These are phyloP conservation scores for Annulohypoxylon maeteangense DNA, from an alignment of 495 filamentous ascomycete genomes.

Conservation along the genomic window DNA sequence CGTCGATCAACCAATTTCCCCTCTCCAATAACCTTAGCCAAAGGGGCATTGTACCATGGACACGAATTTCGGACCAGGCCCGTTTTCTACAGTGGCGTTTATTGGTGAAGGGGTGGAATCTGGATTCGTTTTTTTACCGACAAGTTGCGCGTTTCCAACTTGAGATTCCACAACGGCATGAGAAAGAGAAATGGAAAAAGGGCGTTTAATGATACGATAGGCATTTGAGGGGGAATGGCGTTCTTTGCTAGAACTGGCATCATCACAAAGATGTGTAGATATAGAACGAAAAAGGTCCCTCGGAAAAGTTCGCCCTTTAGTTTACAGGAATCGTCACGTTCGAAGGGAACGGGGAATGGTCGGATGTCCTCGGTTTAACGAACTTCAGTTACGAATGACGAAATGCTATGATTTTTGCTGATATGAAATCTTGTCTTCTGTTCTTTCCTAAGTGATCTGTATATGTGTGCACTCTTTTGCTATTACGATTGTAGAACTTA, in stretches of 20 bases:
- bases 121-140: conserved; percentile 2
- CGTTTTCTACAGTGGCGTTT: conserved; percentile 27
- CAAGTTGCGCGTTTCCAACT: conserved; percentile 25
- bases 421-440: not conserved
- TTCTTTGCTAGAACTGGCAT: conserved; percentile 26
- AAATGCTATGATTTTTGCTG: conserved; percentile 43
- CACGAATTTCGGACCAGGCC: conserved; percentile 16
- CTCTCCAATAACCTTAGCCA: not conserved
- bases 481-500: too few relatives aligned
- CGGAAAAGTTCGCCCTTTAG: conserved; percentile 24
- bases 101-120: conserved; percentile 7
- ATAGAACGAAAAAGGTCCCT: conserved; percentile 37
- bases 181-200: conserved; percentile 30
- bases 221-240: conserved; percentile 29
- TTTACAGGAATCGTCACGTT: conserved; percentile 35
- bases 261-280: conserved; percentile 31
- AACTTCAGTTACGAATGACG: conserved; percentile 48
- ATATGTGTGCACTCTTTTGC: not conserved
- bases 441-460: not conserved
- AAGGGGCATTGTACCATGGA: conserved; percentile 18
- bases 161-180: conserved; percentile 25
- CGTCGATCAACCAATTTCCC: conserved; percentile 6
- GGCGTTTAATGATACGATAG: conserved; percentile 18
- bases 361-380: conserved; percentile 43
- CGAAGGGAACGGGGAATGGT: conserved; percentile 23